Conservation (phyloP, 2,329 filamentous ascomycete genomes). For the Sphaerostilbella broomeana region DNA sequence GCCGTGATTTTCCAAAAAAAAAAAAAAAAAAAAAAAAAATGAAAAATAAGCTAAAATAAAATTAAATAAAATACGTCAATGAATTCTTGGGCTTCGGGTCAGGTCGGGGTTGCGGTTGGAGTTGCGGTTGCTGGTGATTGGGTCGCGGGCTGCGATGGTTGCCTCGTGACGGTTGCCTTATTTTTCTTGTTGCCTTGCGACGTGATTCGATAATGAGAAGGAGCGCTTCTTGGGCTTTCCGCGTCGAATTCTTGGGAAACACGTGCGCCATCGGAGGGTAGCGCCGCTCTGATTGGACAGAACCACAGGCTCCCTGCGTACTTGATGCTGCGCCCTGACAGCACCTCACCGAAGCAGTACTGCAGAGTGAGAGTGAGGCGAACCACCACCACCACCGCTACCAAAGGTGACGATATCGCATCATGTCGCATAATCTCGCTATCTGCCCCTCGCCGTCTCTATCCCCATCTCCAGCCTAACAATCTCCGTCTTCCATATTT, state of each 20-base stretch:
- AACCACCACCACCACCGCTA: no score
- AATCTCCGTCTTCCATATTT: no score
- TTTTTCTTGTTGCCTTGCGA: conserved; percentile 2
- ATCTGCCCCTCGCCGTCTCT: neutral
- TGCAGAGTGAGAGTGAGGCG: conserved; percentile 9
- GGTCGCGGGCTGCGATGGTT: conserved; percentile 4
- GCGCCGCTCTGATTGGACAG: conserved; percentile 10
- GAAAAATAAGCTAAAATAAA: neutral
- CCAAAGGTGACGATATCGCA: no score
- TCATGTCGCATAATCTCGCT: no score
- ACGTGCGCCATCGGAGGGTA: conserved; percentile 2
- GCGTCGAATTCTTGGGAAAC: neutral
- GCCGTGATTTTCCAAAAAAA: neutral
- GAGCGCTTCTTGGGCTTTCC: neutral
- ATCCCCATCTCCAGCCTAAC: neutral
- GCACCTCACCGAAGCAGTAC: conserved; percentile 9
- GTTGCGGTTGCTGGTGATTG: conserved; percentile 3
- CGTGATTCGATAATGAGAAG: neutral
- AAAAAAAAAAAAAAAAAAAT: neutral
- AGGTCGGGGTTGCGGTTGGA: conserved; percentile 1
- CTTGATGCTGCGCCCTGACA: conserved; percentile 7
- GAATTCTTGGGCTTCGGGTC: conserved; percentile 9
- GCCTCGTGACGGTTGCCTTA: neutral
- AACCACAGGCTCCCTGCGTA: neutral
- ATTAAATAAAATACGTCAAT: neutral